Evolutionary conservation across 1,284 basidiomycete species (phyloP), one percentile per base, ranked within the genome.

Genomic region (Puccinia hordei): DNA sequence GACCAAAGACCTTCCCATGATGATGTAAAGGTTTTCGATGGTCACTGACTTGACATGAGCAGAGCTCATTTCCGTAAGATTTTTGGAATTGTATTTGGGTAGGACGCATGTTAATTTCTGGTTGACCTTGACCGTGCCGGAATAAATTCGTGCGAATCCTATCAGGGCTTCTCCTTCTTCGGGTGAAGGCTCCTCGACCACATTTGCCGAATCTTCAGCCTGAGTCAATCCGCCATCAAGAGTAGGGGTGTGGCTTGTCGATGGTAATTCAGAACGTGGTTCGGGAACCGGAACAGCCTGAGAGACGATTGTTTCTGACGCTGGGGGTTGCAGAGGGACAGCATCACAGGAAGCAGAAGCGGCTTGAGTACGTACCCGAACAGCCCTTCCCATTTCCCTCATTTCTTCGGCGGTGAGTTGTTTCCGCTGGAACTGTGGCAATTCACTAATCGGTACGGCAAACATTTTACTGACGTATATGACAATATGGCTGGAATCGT

Each of bases 401-500:
- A 97, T 92, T 85, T 97, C 93, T 49, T 97, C 94, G 0, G 93
- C 93, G 0, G 92, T 93, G 77, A 94, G 85, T 35, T 90, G 88
- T 82, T 88, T 90, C 84, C 91, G 90, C 86, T 92, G 93, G 85
- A 92, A 91, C 84, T 95, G 92, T 0, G 96, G 96, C 44, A 99
- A 87, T 69, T 96, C 93, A 76, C 90, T 90, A 24, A 87, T 87
- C 30, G 90, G 87, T 0, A 98, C 91, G 0, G 95, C 95, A 85
- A 99, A 98, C 96, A 99, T 99, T 86, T 99, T 99, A 88, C 93
- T 97, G 76, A 99, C 92, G 85, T 96, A 97, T 4, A 91, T 93
- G 17, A 91, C 90, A n/a, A 94, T 87, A 77, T 87, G 89, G 0
- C 91, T 90, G 4, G 88, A 88, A 2, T 89, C 84, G 0, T 85